Base-by-base conservation (phyloP, 441 rosid genomes). In the Erysimum cheiri region DNA sequence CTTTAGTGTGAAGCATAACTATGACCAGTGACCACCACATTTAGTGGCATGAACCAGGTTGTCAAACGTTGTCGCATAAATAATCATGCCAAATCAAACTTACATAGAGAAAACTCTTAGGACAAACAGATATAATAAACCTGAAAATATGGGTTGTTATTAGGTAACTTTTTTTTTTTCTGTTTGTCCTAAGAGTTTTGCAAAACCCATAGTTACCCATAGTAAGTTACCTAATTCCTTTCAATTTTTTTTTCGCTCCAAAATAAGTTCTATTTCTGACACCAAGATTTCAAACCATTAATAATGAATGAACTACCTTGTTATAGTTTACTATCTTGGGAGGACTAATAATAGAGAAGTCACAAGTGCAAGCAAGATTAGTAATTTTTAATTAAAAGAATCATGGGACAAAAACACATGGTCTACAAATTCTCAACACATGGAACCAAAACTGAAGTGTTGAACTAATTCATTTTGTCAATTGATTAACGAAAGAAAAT, bases 1-100 rank as follows among this genome's bases (percentile, higher is more conserved):
- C 71, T 72, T 72, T 17, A 28, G 60, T 72, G 76, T 19, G 76
- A 72, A 72, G 52, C 76, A 64, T 72, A 43, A 63, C 53, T 12
- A 57, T 59, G 65, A 35, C 71, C 44, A 56, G 39, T 64, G 76
- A 71, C 70, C 64, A 47, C 76, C 70, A 58, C 65, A n/a, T 55
- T 37, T 3, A 17, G 44, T 72, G 71, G 60, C 76, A 47, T 57
- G 50, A 64, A 28, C 35, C 70, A 47, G 17, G 24, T 56, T 48
- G 52, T 60, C 74, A 37, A 69, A 48, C 50, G 22, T 69, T 59
- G 70, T 46, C 76, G 31, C 71, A 64, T 72, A 47, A 28, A 11
- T 37, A 15, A 71, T 54, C 70, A 54, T 61, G 8, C 1, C n/a
- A 48, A 48, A 22, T 48, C 24, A 22, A 9, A 19, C 26, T 46